These are phyloP conservation scores for Penicillium sp. DNA, from an alignment of 2,329 filamentous ascomycete genomes.

Conservation along the genomic window DNA sequence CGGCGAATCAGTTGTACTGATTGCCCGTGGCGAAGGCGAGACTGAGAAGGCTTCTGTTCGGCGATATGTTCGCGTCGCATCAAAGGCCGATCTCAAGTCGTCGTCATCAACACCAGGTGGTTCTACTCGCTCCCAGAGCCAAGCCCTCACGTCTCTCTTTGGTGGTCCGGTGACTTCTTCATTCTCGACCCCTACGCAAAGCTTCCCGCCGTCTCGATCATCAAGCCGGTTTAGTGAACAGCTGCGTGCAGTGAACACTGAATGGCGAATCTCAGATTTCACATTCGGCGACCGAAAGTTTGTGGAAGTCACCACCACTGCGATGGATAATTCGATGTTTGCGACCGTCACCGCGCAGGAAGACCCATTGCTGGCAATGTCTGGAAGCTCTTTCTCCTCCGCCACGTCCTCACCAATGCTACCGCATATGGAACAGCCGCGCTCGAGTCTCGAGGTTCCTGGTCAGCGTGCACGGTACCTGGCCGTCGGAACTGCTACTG, in stretches of 20 bases:
- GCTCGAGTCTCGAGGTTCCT: slow-evolving; percentile 68
- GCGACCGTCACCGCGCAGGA: slow-evolving; percentile 75
- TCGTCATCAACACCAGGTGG: slow-evolving; percentile 11
- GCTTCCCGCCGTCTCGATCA: slow-evolving; percentile 41
- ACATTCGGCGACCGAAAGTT: slow-evolving; percentile 65
- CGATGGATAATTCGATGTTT: slow-evolving; percentile 76
- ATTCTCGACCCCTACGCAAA: slow-evolving; percentile 26
- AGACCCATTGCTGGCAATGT: slow-evolving; percentile 72
- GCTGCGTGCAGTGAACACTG: slow-evolving; percentile 55
- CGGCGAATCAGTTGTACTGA: slow-evolving; percentile 77
- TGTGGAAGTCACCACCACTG: slow-evolving; percentile 70
- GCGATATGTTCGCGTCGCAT: slow-evolving; percentile 63
- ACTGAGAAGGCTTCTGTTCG: slow-evolving; percentile 59
- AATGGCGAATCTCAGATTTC: slow-evolving; percentile 71
- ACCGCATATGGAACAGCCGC: slow-evolving; percentile 54
- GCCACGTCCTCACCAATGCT: slow-evolving; percentile 59
- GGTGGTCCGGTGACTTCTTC: slow-evolving; percentile 49
- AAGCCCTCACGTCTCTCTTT: slow-evolving; percentile 55
- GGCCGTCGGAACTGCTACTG: slow-evolving; percentile 78
- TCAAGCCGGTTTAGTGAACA: slow-evolving; percentile 39
- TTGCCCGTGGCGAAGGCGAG: slow-evolving; percentile 74
- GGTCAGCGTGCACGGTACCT: slow-evolving; percentile 83
- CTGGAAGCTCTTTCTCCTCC: slow-evolving; percentile 61
- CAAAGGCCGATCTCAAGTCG: slow-evolving; percentile 38
- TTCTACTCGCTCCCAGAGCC: slow-evolving; percentile 24